These are phyloP conservation scores for Amphirosellinia nigrospora DNA, from an alignment of 495 filamentous ascomycete species.

Conservation along the genomic window DNA sequence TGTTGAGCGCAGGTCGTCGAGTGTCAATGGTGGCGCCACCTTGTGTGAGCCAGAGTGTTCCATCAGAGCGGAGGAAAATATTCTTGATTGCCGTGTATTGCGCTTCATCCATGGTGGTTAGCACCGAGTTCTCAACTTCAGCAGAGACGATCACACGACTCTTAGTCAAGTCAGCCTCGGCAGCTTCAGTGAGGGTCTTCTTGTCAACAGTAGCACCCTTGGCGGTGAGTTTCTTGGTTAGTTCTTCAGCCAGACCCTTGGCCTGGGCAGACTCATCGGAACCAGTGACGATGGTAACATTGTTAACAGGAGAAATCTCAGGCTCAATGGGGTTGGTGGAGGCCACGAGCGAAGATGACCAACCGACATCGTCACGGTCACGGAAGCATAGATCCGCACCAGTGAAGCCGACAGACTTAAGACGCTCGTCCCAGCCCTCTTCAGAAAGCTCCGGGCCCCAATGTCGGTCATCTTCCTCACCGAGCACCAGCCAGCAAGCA, in stretches of 20 bases:
- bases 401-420: conserved; percentile 33
- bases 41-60: conserved; percentile 46
- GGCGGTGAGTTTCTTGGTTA: conserved; percentile 25
- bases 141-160: conserved; percentile 33
- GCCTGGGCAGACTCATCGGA: conserved; percentile 24
- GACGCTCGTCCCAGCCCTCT: conserved; percentile 35
- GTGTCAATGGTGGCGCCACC: conserved; percentile 41
- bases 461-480: conserved; percentile 34
- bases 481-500: conserved; percentile 40
- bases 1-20: conserved; percentile 37
- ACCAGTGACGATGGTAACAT: conserved; percentile 35
- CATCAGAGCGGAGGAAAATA: conserved; percentile 36
- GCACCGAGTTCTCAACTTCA: conserved; percentile 31
- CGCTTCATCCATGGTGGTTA: conserved; percentile 26
- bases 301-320: conserved; percentile 24
- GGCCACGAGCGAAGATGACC: conserved; percentile 36
- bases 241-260: conserved; percentile 28
- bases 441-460: conserved; percentile 37
- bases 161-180: conserved; percentile 27
- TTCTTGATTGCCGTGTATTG: conserved; percentile 39
- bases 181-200: conserved; percentile 28
- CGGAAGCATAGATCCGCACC: conserved; percentile 35
- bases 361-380: conserved; percentile 36
- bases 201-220: conserved; percentile 29
- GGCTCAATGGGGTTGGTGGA: conserved; percentile 31